Evolutionary conservation across 1,284 basidiomycete species (phyloP), one percentile per base, ranked within the genome.

Genomic region (Ustilago esculenta): DNA sequence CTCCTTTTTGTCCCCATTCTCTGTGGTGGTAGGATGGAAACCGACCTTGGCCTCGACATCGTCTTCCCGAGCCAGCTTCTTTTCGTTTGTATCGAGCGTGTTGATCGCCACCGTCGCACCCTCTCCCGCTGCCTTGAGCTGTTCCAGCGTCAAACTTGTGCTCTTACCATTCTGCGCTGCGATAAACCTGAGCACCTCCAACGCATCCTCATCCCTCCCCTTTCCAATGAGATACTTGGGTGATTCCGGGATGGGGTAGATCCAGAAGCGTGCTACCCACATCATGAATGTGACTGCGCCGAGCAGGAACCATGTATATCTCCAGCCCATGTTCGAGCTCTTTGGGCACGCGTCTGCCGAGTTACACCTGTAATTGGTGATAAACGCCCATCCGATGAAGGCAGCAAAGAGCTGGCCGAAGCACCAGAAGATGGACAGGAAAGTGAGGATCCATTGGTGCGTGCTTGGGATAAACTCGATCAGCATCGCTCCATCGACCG

Each of bases 221-320:
- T 88, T 86, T 6, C 87, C 87, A 79, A 92, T 87, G 25, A 92
- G 85, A 81, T 85, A 89, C 75, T 89, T 89, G 21, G 88, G 85
- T 12, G 86, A 87, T 75, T 89, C 88, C 58, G 86, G 85, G 18
- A 89, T 82, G 43, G 83, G 84, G 40, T 83, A 81, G 35, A 83
- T 55, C 49, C 77, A 72, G 55, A 78, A 79, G 17, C 83, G 77
- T 21, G 80, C 56, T 15, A 68, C 52, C 70, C 80, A 84, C 65
- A 81, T 70, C 39, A 78, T 30, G 40, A 80, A 58, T 46, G 56
- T 58, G 18, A 76, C 32, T 8, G 65, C 75, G 4, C 79, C 75
- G 27, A 76, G 69, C 14, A 79, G 79, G 56, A 80, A 88, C 86
- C 86, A 83, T 24, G 86, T 85, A 80, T 88, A 88, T 74, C 88